These are phyloP conservation scores for Trichoderma guizhouense DNA, from an alignment of 2,329 filamentous ascomycete species.

Conservation along the genomic window DNA sequence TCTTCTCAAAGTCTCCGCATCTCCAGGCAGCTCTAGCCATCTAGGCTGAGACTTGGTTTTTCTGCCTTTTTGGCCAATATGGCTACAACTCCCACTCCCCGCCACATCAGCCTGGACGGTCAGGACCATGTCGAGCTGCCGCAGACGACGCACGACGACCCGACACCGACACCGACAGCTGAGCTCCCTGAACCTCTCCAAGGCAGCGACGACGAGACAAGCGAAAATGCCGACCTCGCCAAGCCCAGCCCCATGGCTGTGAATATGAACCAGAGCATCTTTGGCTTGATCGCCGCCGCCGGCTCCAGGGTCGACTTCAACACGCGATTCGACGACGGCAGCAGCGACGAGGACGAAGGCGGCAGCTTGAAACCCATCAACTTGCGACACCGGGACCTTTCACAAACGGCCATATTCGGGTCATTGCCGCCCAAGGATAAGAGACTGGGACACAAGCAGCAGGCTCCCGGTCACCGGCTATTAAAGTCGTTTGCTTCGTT, in stretches of 20 bases:
- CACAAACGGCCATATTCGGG: constrained; percentile 42
- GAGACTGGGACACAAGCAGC: constrained; percentile 50
- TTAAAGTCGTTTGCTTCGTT: constrained; percentile 63
- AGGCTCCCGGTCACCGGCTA: constrained; percentile 62
- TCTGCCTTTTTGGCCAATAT: not conserved
- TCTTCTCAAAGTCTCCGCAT: not conserved
- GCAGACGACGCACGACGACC: constrained; percentile 38
- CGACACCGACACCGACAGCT: constrained; percentile 33
- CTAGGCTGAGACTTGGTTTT: not conserved
- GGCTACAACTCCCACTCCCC: constrained; percentile 17
- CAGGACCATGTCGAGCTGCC: constrained; percentile 36
- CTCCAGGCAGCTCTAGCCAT: not conserved
- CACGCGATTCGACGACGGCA: constrained; percentile 72
- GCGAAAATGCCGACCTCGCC: constrained; percentile 45
- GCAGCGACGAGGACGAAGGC: constrained; percentile 78
- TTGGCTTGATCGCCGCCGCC: constrained; percentile 86
- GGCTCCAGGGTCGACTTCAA: constrained; percentile 81
- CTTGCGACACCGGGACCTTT: constrained; percentile 39
- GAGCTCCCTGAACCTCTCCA: constrained; percentile 54
- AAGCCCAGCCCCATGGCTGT: constrained; percentile 51
- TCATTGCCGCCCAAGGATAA: constrained; percentile 27
- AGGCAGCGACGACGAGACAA: constrained; percentile 47
- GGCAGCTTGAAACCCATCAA: constrained; percentile 42
- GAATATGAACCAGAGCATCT: constrained; percentile 92
- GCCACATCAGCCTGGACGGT: constrained; percentile 29